Percentiles rank a stretch among this genome's conserved stretches.
Evolutionary conservation across 2,329 filamentous ascomycete genomes (phyloP).

Genomic region (Arthrobotrys sinensis): DNA sequence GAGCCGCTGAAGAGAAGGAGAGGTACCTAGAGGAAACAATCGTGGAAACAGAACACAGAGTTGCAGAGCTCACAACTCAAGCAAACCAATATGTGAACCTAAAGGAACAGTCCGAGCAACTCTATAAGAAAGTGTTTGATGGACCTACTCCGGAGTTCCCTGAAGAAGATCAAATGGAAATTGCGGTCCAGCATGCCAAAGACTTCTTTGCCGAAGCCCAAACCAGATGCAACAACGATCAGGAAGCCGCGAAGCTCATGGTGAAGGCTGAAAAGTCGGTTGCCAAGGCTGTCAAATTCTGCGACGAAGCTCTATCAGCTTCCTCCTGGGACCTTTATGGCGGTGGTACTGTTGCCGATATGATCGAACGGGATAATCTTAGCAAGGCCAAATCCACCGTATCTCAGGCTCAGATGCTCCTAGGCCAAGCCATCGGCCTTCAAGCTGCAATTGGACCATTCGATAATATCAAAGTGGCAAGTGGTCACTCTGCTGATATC

Average conservation of each 20-base stretch:
- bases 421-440: slow-evolving; percentile 68
- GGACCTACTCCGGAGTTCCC: slow-evolving; percentile 72
- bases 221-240: slow-evolving; percentile 67
- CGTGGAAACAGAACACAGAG: slow-evolving; percentile 67
- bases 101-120: slow-evolving; percentile 70
- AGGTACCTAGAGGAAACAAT: slow-evolving; percentile 68
- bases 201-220: slow-evolving; percentile 68
- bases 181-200: slow-evolving; percentile 66
- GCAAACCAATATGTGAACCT: slow-evolving; percentile 67
- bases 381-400: slow-evolving; percentile 70
- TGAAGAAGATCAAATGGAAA: slow-evolving; percentile 72
- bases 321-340: slow-evolving; percentile 72
- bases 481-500: slow-evolving; percentile 70
- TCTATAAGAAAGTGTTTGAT: slow-evolving; percentile 73
- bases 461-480: slow-evolving; percentile 68
- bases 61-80: slow-evolving; percentile 66
- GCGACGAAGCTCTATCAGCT: slow-evolving; percentile 68
- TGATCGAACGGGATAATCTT: slow-evolving; percentile 73
- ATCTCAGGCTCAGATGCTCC: slow-evolving; percentile 68
- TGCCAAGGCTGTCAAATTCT: slow-evolving; percentile 68
- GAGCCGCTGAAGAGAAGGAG: slow-evolving; percentile 69
- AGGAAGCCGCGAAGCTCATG: slow-evolving; percentile 68
- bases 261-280: slow-evolving; percentile 66
- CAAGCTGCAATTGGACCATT: slow-evolving; percentile 68
- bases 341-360: slow-evolving; percentile 68